A percentile compares a stretch with the other conserved stretches of the same genome.
Conservation (phyloP, 495 filamentous ascomycete species). For the Trichoderma reesei region DNA sequence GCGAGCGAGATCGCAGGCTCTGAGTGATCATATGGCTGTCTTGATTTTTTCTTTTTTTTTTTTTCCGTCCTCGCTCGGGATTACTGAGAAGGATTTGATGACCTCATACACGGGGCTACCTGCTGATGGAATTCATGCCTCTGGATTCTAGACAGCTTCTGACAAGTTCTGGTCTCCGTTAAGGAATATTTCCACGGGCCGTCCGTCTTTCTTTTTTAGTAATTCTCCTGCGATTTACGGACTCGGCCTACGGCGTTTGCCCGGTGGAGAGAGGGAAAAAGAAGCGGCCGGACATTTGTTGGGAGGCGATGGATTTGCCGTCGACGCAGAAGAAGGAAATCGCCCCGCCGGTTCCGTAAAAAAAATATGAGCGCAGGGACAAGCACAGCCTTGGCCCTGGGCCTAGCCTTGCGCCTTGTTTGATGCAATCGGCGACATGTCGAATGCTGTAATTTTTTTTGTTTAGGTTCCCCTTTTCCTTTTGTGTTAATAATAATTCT, state of each 20-base stretch:
- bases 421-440: neutral
- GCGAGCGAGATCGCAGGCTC: too few relatives aligned
- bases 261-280: neutral
- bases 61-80: neutral
- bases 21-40: too few relatives aligned
- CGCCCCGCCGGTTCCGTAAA: neutral
- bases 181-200: neutral
- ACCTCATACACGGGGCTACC: neutral
- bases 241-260: neutral
- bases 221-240: neutral
- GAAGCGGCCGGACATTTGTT: slow-evolving; percentile 3
- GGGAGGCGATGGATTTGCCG: neutral
- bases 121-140: neutral
- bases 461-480: too few relatives aligned
- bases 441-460: too few relatives aligned
- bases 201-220: neutral
- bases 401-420: neutral
- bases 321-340: neutral
- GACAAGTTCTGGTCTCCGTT: too few relatives aligned
- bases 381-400: neutral
- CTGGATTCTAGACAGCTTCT: too few relatives aligned
- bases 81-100: neutral
- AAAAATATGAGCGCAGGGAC: neutral
- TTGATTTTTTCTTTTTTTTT: too few relatives aligned
- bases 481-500: too few relatives aligned